phyloP scores from a whole-genome alignment of 2,329 filamentous ascomycete genomes.

The Curvularia sp. region DNA sequence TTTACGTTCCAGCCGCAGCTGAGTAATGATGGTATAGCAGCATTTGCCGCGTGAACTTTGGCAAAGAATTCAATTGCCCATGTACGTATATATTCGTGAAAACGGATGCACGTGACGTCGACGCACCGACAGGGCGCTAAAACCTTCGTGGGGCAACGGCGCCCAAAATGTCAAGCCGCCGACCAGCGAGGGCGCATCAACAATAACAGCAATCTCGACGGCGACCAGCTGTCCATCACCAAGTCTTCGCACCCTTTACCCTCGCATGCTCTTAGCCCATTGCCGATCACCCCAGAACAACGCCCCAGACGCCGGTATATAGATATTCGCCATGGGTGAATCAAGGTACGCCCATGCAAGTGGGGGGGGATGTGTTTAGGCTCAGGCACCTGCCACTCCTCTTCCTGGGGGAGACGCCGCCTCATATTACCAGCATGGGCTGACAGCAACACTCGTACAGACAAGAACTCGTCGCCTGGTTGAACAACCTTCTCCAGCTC shows the following conservation, averaged over 20 bases:
- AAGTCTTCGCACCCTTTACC: constrained; percentile 13
- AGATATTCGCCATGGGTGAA: constrained; percentile 63
- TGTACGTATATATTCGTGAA: not conserved
- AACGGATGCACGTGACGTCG: constrained; percentile 11
- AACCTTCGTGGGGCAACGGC: constrained; percentile 26
- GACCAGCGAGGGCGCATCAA: constrained; percentile 30
- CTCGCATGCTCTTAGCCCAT: constrained; percentile 16
- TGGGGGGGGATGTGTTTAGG: constrained; percentile 8
- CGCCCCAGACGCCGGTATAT: constrained; percentile 9
- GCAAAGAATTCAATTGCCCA: not conserved
- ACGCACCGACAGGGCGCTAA: constrained; percentile 20
- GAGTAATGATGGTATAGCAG: not conserved
- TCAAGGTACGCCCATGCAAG: constrained; percentile 60
- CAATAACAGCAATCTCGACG: constrained; percentile 31
- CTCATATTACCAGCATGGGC: constrained; percentile 17
- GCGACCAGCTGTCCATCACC: constrained; percentile 16
- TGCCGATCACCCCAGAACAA: constrained; percentile 10
- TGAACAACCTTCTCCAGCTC: constrained; percentile 96
- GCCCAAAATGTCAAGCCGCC: constrained; percentile 29
- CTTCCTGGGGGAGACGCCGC: constrained; percentile 19
- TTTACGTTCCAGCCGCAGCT: not conserved
- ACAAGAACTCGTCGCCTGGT: constrained; percentile 95
- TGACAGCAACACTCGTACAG: constrained; percentile 58
- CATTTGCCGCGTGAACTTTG: not conserved
- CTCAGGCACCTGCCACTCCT: constrained; percentile 6